Percentiles rank a stretch among this genome's conserved stretches.
These are phyloP conservation scores for Fusarium falciforme DNA, from an alignment of 2,329 filamentous ascomycete genomes.

Conservation along the genomic window DNA sequence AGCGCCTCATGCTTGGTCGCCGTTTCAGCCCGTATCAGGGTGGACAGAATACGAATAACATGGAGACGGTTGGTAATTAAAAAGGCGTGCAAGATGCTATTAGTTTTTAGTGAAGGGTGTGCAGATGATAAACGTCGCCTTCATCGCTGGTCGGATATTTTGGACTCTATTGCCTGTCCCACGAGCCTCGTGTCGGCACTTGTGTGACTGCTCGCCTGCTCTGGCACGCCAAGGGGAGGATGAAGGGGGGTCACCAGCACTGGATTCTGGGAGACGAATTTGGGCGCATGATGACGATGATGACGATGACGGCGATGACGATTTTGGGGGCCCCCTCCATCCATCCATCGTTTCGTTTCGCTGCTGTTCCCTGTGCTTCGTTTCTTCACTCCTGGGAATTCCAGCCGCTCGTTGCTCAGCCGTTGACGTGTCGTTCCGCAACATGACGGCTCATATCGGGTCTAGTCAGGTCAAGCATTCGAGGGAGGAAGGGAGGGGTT, in stretches of 20 bases:
- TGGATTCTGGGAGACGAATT: neutral
- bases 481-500: neutral
- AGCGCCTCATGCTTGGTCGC: neutral
- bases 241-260: conserved; percentile 18
- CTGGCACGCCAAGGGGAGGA: conserved; percentile 12
- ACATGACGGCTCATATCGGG: conserved; percentile 18
- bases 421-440: conserved; percentile 28
- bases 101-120: neutral
- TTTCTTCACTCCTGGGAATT: conserved; percentile 4
- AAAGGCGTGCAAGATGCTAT: neutral
- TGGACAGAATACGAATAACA: neutral
- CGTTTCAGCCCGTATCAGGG: neutral
- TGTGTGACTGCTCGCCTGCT: conserved; percentile 24
- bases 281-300: conserved; percentile 38
- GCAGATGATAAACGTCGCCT: neutral
- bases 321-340: conserved; percentile 17
- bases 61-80: neutral
- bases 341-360: conserved; percentile 9
- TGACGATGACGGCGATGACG: conserved; percentile 20
- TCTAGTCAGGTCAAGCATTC: conserved; percentile 7
- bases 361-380: conserved; percentile 17
- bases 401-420: conserved; percentile 9
- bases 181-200: conserved; percentile 34
- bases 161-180: conserved; percentile 9
- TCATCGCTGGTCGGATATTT: neutral